Base-by-base conservation (phyloP, 1,139 yeast species). In the Kurtzmaniella quercitrusa region DNA sequence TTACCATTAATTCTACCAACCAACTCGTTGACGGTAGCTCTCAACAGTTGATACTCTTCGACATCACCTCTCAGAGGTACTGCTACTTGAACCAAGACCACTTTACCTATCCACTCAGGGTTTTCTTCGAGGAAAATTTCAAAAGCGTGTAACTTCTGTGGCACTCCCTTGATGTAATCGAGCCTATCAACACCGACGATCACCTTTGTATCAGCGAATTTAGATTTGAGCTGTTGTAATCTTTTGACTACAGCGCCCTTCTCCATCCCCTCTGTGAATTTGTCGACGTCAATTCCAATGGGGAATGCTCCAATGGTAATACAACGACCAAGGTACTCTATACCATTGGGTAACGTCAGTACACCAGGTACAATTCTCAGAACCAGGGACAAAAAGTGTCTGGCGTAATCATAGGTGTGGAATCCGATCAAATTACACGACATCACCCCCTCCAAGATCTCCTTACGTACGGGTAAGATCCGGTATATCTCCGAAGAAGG, bases 361-460 rank as follows among this genome's bases (percentile, higher is more conserved):
- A 90, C 83, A 48, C 86, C 78, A 14, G 70, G 58, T 43, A 94
- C 76, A 27, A 93, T 86, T 48, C 96, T 75, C 47, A 91, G 82
- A n/a, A 93, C 96, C 1, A 96, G 83, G 17, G 95, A 85, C 46
- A 94, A 67, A 65, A 94, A 94, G 68, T 94, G 99, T 55, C 99
- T 79, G n/a, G 96, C 98, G 58, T 94, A 94, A 64, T 94, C 99
- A 64, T 94, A 94, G n/a, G 98, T 94, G 64, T 94, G 99, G 75
- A 94, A 94, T 0, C 99, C 99, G 57, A 94, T 82, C 55, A 94
- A 75, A 61, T 94, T 96, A 67, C 98, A 93, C 55, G 94, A 85
- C 59, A 94, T 70, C 2, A 94, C 95, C 41, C 99, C 99, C 48
- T 79, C 80, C 55, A 94, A 71, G 45, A 94, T 90, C 63, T 94